A percentile compares a stretch with the other conserved stretches of the same genome.
phyloP scores from a whole-genome alignment of 1,139 yeast species.

The Geotrichum europaeum region DNA sequence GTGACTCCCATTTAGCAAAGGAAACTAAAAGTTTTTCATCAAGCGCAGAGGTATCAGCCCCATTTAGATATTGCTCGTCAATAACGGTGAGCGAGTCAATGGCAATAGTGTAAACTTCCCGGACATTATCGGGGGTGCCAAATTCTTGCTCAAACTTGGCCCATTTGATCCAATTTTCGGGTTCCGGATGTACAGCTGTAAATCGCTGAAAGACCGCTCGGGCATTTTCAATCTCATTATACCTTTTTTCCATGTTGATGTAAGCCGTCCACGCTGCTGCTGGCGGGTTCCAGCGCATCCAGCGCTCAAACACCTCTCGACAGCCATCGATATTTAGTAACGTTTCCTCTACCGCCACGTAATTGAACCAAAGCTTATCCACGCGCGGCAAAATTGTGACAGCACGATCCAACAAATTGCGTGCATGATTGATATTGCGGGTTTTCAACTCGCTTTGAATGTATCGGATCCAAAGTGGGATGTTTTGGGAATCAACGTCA shows the following conservation, averaged over 20 bases:
- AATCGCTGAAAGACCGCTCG: slow-evolving; percentile 54
- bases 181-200: slow-evolving; percentile 48
- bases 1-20: slow-evolving; percentile 74
- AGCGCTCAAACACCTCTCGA: slow-evolving; percentile 62
- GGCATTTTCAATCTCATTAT: slow-evolving; percentile 52
- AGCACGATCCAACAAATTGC: slow-evolving; percentile 78
- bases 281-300: slow-evolving; percentile 64
- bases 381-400: slow-evolving; percentile 67
- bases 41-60: slow-evolving; percentile 25
- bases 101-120: slow-evolving; percentile 64
- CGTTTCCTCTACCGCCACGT: slow-evolving; percentile 74
- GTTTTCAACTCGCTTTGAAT: slow-evolving; percentile 69
- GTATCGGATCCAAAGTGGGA: slow-evolving; percentile 84
- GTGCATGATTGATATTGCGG: slow-evolving; percentile 78
- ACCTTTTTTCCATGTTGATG: slow-evolving; percentile 63
- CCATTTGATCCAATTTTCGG: slow-evolving; percentile 64
- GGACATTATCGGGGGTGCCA: slow-evolving; percentile 44
- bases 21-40: slow-evolving; percentile 40
- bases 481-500: slow-evolving; percentile 63
- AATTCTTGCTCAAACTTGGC: slow-evolving; percentile 51
- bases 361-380: slow-evolving; percentile 79
- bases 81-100: slow-evolving; percentile 46
- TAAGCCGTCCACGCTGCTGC: slow-evolving; percentile 70
- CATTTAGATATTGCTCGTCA: slow-evolving; percentile 20
- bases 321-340: slow-evolving; percentile 59